Evolutionary conservation across 2,329 filamentous ascomycete species (phyloP), one percentile per base, ranked within the genome.

Genomic region (Colletotrichum truncatum): DNA sequence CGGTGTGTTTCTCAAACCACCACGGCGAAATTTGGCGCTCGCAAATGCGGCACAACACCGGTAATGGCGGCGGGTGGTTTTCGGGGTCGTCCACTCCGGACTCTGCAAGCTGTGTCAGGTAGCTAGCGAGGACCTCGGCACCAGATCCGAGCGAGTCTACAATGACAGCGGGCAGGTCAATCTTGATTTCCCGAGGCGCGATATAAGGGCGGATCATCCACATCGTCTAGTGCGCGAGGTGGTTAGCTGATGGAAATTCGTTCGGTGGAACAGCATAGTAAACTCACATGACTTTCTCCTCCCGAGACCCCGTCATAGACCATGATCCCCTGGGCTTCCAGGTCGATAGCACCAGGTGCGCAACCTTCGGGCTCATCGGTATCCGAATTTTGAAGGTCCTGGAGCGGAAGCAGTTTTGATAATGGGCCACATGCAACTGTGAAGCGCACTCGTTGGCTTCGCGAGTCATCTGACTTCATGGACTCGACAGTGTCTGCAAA

Each of bases 1-100:
- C 97, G 2, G 95, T 97, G 76, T 99, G 96, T 78, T 98, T 99
- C 79, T 99, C 96, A 72, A 99, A 99, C 97, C 96, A 99, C 96
- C 96, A 99, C 1, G 95, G 94, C 4, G 93, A 93, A 66, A 99
- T 98, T 68, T 98, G 93, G 57, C 96, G 93, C 76, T 99, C 96
- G 77, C 96, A 99, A 59, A 99, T 98, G 55, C 96, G 93, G 77
- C 96, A 99, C 14, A 99, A 87, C 4, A 98, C 91, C 1, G 94
- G 93, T 10, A 89, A 84, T 0, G 95, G 94, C 3, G 93, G 93
- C 9, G 93, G 90, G 75, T 94, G 90, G 72, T 91, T 89, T 52
- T 87, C 87, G 18, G 92, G 89, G 68, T 92, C 93, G 39, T 92
- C 91, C 26, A 90, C 84, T 52, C 92, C 93, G 39, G 90, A 89